These are phyloP conservation scores for Camelina laxa DNA, from an alignment of 345 rosid genomes.

Conservation along the genomic window DNA sequence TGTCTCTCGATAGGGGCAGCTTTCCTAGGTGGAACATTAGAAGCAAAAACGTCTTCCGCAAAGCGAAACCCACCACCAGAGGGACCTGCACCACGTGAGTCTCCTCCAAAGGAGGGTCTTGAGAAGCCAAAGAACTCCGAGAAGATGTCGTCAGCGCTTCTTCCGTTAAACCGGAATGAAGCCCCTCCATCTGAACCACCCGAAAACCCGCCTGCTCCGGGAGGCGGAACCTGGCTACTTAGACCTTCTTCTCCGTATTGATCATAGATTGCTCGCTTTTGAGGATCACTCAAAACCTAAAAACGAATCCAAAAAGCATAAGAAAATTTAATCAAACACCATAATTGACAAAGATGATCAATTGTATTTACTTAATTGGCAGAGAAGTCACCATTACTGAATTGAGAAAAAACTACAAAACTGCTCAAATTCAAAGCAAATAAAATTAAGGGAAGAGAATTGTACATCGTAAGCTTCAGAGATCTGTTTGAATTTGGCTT, in stretches of 20 bases:
- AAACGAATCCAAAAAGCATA: constrained; percentile 21
- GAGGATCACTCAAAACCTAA: constrained; percentile 85
- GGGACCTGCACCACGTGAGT: constrained; percentile 60
- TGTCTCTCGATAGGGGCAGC: constrained; percentile 75
- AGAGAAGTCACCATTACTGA: constrained; percentile 14
- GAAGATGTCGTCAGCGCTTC: constrained; percentile 85
- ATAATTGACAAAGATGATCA: not conserved
- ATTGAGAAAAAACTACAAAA: constrained; percentile 9
- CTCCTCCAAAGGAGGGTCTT: constrained; percentile 57
- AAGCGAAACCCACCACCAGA: constrained; percentile 63
- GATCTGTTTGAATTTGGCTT: constrained; percentile 90
- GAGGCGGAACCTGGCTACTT: constrained; percentile 79
- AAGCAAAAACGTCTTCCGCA: constrained; percentile 62
- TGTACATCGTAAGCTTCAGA: constrained; percentile 92
- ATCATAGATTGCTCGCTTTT: constrained; percentile 77
- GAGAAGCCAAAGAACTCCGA: constrained; percentile 82
- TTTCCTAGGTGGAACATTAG: constrained; percentile 58
- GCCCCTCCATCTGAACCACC: constrained; percentile 51
- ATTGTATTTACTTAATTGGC: not conserved
- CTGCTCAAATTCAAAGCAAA: constrained; percentile 5
- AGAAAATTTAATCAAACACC: not conserved
- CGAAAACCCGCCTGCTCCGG: constrained; percentile 62
- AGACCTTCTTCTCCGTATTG: constrained; percentile 93
- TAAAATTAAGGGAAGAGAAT: not conserved
- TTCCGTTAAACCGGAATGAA: constrained; percentile 69